phyloP scores from a whole-genome alignment of 23 red algal genomes.

The Rhodosorus marinus region DNA sequence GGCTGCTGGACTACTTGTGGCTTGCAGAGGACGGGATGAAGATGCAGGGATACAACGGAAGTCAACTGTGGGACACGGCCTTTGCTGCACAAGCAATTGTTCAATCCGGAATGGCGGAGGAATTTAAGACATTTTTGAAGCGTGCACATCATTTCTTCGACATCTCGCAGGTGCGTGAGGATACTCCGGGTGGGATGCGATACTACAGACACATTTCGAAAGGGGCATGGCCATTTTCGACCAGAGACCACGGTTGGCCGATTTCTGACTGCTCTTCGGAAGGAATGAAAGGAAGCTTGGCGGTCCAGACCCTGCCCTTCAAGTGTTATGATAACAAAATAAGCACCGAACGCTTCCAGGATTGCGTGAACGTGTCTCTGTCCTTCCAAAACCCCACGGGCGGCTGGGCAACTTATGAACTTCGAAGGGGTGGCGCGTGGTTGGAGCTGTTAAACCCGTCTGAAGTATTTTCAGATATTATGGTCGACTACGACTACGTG shows the following conservation, averaged over 20 bases:
- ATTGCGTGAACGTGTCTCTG: slow-evolving; percentile 67
- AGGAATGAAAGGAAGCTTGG: slow-evolving; percentile 57
- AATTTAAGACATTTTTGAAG: slow-evolving; percentile 36
- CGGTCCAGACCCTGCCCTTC: slow-evolving; percentile 25
- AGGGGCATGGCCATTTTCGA: slow-evolving; percentile 97
- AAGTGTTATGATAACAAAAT: no score
- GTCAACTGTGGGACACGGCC: slow-evolving; percentile 98
- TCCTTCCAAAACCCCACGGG: slow-evolving; percentile 76
- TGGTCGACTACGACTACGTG: slow-evolving; percentile 95
- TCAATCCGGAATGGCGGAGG: slow-evolving; percentile 3
- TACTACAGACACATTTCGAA: slow-evolving; percentile 85
- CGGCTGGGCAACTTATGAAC: slow-evolving; percentile 98
- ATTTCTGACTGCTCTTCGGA: slow-evolving; percentile 97
- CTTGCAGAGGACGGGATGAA: slow-evolving; percentile 99
- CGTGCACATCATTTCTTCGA: slow-evolving; percentile 63
- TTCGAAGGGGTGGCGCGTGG: slow-evolving; percentile 59
- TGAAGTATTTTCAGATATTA: slow-evolving; percentile 99
- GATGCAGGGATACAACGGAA: slow-evolving; percentile 99
- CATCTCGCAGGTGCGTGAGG: slow-evolving; percentile 68
- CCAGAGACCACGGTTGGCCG: slow-evolving; percentile 94
- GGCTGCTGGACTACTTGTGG: slow-evolving; percentile 93
- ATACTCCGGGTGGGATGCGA: slow-evolving; percentile 48
- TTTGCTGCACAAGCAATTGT: slow-evolving; percentile 77
- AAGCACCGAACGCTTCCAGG: slow-evolving; percentile 12
- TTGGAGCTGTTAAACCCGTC: slow-evolving; percentile 88